Evolutionary conservation across 192 early-diverging fungal species (phyloP), one percentile per base, ranked within the genome.

Genomic region (Umbelopsis sp.): DNA sequence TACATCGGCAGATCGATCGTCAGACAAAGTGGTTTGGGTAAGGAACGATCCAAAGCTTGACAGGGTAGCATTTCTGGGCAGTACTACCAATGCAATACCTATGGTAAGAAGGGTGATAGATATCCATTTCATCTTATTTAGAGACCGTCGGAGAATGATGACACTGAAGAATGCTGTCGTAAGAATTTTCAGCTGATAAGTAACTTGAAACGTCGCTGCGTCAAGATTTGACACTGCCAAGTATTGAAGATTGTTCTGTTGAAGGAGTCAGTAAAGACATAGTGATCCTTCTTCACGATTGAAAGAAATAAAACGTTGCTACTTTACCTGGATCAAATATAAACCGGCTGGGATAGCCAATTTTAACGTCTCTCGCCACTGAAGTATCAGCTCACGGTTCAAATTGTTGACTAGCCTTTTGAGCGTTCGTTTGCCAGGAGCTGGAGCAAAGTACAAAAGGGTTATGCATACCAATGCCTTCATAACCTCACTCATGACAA

Each of bases 151-250:
- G 25, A 99, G 85, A 70, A 99, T 84, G 6, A 89, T 37, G 8
- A 99, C 96, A 25, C 92, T 92, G 77, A 95, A 98, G 48, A 99
- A 78, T n/a, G 97, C 97, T 3, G 97, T 97, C 5, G 97, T 97
- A 46, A 99, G 80, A 75, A 98, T 97, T 85, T 99, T 99, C 72
- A 99, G 83, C 77, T 99, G 97, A 79, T 98, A 99, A 7, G 96
- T 96, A 47, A 98, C 96, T 85, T 97, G 95, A 79, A 97, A 99
- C 7, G 95, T 97, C 4, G 97, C 95, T 0, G 97, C 94, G 66
- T 99, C 97, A 27, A 99, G 79, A 10, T 88, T 79, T 22, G 91
- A 85, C 8, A 94, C 91, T 0, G 97, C 94, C 18, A 94, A 80
- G 70, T 98, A 99, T 76, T 97, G 97, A 50, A 99, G 79, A 76